These are phyloP conservation scores for Fragaria ananassa DNA, from an alignment of 306 rosid species.

Conservation along the genomic window DNA sequence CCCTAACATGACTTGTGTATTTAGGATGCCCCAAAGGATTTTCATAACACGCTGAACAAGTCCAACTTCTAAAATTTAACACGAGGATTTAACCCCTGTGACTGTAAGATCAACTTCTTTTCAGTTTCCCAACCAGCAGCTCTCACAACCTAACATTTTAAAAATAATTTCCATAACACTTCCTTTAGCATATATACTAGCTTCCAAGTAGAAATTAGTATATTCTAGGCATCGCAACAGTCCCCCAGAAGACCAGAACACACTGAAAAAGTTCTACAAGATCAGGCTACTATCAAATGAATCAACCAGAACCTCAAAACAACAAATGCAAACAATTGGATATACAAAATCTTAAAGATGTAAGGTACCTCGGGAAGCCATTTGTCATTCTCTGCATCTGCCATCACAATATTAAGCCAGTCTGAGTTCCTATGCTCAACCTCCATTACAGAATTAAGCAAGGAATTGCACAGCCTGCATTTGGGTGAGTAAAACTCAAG, in stretches of 20 bases:
- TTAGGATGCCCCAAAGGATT: background rate
- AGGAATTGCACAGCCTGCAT: constrained; percentile 75
- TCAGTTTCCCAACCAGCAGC: no score
- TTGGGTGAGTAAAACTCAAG: constrained; percentile 85
- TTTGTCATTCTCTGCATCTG: constrained; percentile 81
- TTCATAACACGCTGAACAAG: no score
- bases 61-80: no score
- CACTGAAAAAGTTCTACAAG: background rate
- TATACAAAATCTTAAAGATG: background rate
- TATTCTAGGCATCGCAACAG: background rate
- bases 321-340: background rate
- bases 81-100: no score
- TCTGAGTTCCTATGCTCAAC: constrained; percentile 59
- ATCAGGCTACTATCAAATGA: background rate
- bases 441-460: constrained; percentile 54
- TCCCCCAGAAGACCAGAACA: background rate
- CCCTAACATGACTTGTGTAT: background rate
- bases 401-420: constrained; percentile 85
- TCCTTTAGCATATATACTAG: background rate
- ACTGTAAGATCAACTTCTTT: no score
- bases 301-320: background rate
- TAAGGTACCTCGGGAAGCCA: constrained; percentile 71
- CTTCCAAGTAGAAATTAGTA: background rate
- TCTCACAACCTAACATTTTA: background rate
- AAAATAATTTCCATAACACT: background rate